These are phyloP conservation scores for Fusarium sp. DNA, from an alignment of 2,329 filamentous ascomycete genomes.

Conservation along the genomic window DNA sequence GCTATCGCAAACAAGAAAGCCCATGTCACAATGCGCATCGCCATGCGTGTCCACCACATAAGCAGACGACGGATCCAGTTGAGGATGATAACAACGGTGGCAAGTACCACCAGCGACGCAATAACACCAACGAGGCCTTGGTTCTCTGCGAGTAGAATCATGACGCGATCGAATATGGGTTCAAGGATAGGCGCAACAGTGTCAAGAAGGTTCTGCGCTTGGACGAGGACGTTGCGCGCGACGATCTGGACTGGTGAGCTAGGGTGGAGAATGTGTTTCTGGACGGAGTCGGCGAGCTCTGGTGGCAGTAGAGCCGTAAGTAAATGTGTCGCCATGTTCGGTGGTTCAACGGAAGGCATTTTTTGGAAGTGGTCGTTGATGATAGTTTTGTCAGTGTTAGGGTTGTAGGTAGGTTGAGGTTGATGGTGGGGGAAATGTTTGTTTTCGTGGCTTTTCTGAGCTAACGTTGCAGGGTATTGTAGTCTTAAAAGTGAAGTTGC, in stretches of 20 bases:
- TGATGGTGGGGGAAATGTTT: constrained; percentile 22
- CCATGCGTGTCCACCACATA: constrained; percentile 80
- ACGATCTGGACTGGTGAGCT: constrained; percentile 58
- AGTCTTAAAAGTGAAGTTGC: constrained; percentile 28
- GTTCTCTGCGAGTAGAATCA: constrained; percentile 51
- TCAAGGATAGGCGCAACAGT: constrained; percentile 56
- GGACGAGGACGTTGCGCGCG: constrained; percentile 49
- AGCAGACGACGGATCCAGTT: constrained; percentile 78
- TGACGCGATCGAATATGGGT: constrained; percentile 56
- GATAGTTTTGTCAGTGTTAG: constrained; percentile 5
- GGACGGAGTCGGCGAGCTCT: constrained; percentile 56
- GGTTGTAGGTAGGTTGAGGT: constrained; percentile 2
- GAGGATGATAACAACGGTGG: constrained; percentile 73
- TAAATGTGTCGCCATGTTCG: constrained; percentile 48
- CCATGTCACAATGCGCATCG: constrained; percentile 73
- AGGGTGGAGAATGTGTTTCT: constrained; percentile 61
- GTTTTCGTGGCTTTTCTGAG: constrained; percentile 31
- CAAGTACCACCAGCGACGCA: constrained; percentile 50
- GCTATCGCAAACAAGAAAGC: constrained; percentile 64
- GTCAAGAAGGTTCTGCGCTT: constrained; percentile 46
- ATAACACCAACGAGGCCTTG: constrained; percentile 50
- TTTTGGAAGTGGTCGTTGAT: constrained; percentile 2
- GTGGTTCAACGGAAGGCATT: constrained; percentile 47
- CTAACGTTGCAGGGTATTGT: constrained; percentile 30
- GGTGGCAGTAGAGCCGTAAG: constrained; percentile 58